phyloP scores from a whole-genome alignment of 805 yeast genomes.

The Lipomyces yamadae region DNA sequence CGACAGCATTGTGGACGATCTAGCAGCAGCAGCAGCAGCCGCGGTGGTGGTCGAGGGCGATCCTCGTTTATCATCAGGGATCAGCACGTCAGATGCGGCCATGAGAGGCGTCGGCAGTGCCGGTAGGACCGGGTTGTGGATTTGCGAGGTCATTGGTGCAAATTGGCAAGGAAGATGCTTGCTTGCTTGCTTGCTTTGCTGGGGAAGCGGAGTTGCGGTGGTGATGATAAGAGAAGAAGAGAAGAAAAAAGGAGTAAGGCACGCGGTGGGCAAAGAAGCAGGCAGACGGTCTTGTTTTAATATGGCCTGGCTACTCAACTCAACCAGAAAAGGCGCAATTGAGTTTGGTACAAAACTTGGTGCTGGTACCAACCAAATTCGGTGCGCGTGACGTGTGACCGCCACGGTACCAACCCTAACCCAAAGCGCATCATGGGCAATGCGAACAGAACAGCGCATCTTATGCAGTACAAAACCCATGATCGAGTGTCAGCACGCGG shows the following conservation, averaged over 20 bases:
- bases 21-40: not conserved
- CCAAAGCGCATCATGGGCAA: not conserved
- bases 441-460: too few species aligned
- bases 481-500: too few species aligned
- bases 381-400: not conserved
- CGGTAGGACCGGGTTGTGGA: not conserved
- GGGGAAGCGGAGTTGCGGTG: not conserved
- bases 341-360: conserved; percentile 4
- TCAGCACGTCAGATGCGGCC: conserved; percentile 20
- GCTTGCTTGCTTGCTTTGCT: too few species aligned
- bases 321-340: conserved; percentile 11
- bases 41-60: not conserved
- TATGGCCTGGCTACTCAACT: conserved; percentile 7
- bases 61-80: not conserved
- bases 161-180: conserved; percentile 8
- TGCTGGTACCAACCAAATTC: not conserved
- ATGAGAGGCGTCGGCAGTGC: conserved; percentile 32
- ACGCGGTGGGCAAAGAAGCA: not conserved
- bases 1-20: conserved; percentile 18
- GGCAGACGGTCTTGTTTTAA: conserved; percentile 9
- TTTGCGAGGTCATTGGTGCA: conserved; percentile 13
- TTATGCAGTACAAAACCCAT: too few species aligned
- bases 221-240: not conserved
- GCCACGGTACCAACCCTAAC: not conserved
- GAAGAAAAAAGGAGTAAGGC: not conserved